Conservation (phyloP, 2,329 filamentous ascomycete genomes). For the Cladosporium cucumerinum region DNA sequence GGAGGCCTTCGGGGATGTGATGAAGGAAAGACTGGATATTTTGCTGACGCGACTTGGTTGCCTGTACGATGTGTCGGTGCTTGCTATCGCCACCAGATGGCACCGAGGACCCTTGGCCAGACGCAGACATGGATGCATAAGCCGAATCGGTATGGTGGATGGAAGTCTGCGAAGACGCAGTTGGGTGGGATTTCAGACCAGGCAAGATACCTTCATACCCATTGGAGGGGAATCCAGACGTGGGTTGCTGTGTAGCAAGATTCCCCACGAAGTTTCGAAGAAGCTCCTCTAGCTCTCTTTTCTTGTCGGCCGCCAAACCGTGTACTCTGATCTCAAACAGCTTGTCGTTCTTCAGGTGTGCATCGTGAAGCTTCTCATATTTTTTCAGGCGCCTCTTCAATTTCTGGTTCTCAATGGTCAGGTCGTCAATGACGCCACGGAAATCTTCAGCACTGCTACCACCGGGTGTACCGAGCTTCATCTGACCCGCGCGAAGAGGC, state of each 20-base stretch:
- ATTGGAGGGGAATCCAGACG: constrained; percentile 26
- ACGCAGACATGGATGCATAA: constrained; percentile 59
- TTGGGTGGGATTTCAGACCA: constrained; percentile 53
- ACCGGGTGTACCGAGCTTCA: constrained; percentile 37
- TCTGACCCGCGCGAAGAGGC: constrained; percentile 9
- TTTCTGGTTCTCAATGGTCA: constrained; percentile 79
- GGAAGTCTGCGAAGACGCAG: constrained; percentile 58
- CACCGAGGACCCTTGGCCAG: constrained; percentile 44
- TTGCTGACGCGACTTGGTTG: constrained; percentile 44
- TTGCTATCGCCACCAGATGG: constrained; percentile 36
- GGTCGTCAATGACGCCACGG: constrained; percentile 79
- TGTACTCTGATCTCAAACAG: constrained; percentile 81
- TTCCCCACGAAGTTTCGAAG: constrained; percentile 67
- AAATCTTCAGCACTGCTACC: constrained; percentile 68
- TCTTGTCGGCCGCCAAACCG: constrained; percentile 67
- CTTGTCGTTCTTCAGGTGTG: constrained; percentile 69
- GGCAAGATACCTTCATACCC: constrained; percentile 37
- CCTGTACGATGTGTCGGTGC: constrained; percentile 20
- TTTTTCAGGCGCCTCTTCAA: constrained; percentile 69
- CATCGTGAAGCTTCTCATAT: constrained; percentile 64
- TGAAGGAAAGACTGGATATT: constrained; percentile 68
- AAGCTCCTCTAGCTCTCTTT: constrained; percentile 70
- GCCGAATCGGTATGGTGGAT: constrained; percentile 50
- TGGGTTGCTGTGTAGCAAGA: constrained; percentile 54
- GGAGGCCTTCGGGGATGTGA: constrained; percentile 67